Conservation (phyloP, 495 filamentous ascomycete species). For the Aspergillus coremiiformis region DNA sequence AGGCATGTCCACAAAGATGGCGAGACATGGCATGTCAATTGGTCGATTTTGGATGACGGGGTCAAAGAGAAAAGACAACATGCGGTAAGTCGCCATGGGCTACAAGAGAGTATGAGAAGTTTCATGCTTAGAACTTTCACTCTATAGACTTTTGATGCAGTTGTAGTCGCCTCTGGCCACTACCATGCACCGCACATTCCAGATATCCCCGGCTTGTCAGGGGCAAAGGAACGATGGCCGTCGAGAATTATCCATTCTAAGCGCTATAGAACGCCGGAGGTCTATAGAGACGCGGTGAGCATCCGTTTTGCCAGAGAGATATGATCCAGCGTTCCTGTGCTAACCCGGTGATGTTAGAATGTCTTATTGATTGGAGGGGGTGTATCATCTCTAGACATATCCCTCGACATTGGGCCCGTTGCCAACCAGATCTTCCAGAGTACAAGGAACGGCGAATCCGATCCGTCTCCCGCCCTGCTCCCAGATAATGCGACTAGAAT, state of each 20-base stretch:
- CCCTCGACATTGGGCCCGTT: slow-evolving; percentile 44
- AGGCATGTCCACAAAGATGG: slow-evolving; percentile 44
- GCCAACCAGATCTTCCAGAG: slow-evolving; percentile 51
- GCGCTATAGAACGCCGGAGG: slow-evolving; percentile 46
- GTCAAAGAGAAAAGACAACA: too few species aligned
- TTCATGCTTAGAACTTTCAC: too few species aligned
- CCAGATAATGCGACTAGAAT: slow-evolving; percentile 45
- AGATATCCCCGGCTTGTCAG: slow-evolving; percentile 44
- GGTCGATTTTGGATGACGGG: too few species aligned
- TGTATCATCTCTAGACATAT: slow-evolving; percentile 54
- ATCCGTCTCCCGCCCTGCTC: slow-evolving; percentile 42
- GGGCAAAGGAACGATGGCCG: slow-evolving; percentile 47
- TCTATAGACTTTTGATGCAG: slow-evolving; percentile 43
- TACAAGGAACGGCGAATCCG: slow-evolving; percentile 49
- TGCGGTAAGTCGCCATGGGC: too few species aligned
- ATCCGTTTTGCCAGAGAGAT: too few species aligned
- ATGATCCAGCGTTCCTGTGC: too few species aligned
- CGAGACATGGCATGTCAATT: slow-evolving; percentile 43
- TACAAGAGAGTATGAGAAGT: too few species aligned
- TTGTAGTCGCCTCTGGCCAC: slow-evolving; percentile 53
- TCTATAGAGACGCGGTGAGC: slow-evolving; percentile 34
- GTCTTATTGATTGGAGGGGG: slow-evolving; percentile 54
- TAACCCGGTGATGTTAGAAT: slow-evolving; percentile 42
- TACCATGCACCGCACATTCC: slow-evolving; percentile 52
- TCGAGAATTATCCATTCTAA: slow-evolving; percentile 52